Conservation (phyloP, 768 basidiomycete species). For the Phlegmacium glaucopus region DNA sequence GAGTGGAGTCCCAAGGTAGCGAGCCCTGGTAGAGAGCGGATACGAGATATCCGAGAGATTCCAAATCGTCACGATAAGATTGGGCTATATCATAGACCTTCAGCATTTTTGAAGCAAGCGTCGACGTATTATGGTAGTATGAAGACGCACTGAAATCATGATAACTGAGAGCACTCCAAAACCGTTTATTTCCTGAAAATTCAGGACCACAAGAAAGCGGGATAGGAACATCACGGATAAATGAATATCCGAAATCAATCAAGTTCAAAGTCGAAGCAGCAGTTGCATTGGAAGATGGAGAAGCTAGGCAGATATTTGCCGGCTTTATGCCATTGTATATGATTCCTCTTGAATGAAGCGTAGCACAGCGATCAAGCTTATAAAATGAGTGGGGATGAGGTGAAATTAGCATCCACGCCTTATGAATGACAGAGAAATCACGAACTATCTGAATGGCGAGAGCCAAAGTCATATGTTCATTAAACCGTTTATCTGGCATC, state of each 20-base stretch:
- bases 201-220: constrained; percentile 4
- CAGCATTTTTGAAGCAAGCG: background rate
- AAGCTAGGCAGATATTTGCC: constrained; percentile 27
- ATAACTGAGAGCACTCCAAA: constrained; percentile 28
- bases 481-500: constrained; percentile 12
- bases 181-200: constrained; percentile 26
- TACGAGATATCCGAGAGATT: constrained; percentile 32
- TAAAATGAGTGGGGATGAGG: no score
- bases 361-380: constrained; percentile 24
- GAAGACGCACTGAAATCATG: constrained; percentile 25
- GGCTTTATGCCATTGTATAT: constrained; percentile 31
- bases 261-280: constrained; percentile 11
- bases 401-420: no score
- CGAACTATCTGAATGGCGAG: constrained; percentile 28
- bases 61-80: constrained; percentile 34
- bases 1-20: constrained; percentile 25
- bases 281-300: background rate
- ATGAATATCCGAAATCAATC: constrained; percentile 29
- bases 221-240: constrained; percentile 10
- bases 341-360: constrained; percentile 22
- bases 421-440: background rate
- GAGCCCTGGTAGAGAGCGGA: constrained; percentile 27
- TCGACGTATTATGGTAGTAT: no score
- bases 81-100: constrained; percentile 16
- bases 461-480: constrained; percentile 20